These are phyloP conservation scores for Coemansia sp. DNA, from an alignment of 192 early-diverging fungal genomes.

Conservation along the genomic window DNA sequence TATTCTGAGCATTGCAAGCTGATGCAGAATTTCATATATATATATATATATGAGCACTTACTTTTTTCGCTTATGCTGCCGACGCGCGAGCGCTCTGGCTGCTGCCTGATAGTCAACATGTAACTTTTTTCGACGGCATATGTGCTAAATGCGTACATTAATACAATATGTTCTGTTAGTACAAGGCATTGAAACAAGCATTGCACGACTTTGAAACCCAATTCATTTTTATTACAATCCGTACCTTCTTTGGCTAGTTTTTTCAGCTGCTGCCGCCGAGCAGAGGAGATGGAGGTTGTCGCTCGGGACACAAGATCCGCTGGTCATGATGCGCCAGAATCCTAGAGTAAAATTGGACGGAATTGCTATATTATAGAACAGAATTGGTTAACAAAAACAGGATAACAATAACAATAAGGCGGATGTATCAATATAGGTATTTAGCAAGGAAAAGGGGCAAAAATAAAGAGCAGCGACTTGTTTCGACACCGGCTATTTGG, in stretches of 20 bases:
- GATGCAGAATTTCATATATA: too few relatives aligned
- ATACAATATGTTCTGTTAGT: not conserved
- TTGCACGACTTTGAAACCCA: not conserved
- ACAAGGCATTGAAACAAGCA: too few relatives aligned
- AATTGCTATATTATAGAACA: not conserved
- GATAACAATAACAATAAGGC: too few relatives aligned
- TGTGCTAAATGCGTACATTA: not conserved
- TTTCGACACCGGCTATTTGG: not conserved
- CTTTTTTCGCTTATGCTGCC: conserved; percentile 91
- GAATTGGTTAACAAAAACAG: not conserved
- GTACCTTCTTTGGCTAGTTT: not conserved
- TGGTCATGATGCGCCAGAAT: conserved; percentile 5
- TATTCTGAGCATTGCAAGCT: too few relatives aligned
- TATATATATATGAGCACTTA: conserved; percentile 25
- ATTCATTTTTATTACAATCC: not conserved
- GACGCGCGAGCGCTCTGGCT: conserved; percentile 86
- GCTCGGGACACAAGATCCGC: not conserved
- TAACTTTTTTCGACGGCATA: conserved; percentile 22
- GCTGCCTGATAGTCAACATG: conserved; percentile 71
- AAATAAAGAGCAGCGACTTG: not conserved
- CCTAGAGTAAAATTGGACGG: not conserved
- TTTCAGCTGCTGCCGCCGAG: conserved; percentile 40
- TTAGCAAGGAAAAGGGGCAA: not conserved
- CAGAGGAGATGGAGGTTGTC: conserved; percentile 53
- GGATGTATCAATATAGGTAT: too few relatives aligned